Evolutionary conservation across 192 early-diverging fungal species (phyloP), one percentile per base, ranked within the genome.

Genomic region (Coemansia sp.): DNA sequence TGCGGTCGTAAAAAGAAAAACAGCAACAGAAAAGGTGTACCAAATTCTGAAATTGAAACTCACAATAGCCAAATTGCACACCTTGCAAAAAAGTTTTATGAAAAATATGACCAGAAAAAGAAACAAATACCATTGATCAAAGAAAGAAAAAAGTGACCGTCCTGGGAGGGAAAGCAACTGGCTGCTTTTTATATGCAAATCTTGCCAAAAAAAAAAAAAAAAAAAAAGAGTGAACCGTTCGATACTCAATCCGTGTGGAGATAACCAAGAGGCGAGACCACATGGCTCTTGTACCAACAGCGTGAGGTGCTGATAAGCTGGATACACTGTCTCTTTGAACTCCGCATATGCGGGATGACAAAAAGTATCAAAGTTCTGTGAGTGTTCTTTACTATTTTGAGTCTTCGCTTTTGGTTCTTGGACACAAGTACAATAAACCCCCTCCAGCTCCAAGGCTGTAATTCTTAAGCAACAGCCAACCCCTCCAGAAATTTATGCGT

Each of bases 111-210:
- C 15, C 16, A 21, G 36, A 46, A 63, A 63, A 51, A 63, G 46
- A 63, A 39, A 62, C 13, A 49, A 49, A 49, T 18, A 49, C 47
- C n/a, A 8, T 49, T 49, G 47, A 49, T 49, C n/a, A 49, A 49
- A 49, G 47, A 49, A 16, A 49, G 19, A 15, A 45, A 15, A 49
- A 49, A 18, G 19, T 18, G 19, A 49, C 19, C 45, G 61, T 21
- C n/a, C 46, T 41, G 41, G 36, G 60, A 41, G 36, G 58, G 41
- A 61, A 58, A 61, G 32, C 32, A 32, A 61, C 42, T 15, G 45
- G 13, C 45, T 22, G 61, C 22, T 8, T 62, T 62, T 42, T 62
- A 18, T 7, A 46, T 16, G 16, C n/a, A 16, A 12, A 32, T 32
- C 32, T 32, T 32, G 32, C 4, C 32, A 32, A 32, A 32, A 32